Evolutionary conservation across 2,329 filamentous ascomycete species (phyloP).

Genomic region (Dactylonectria estremocensis): DNA sequence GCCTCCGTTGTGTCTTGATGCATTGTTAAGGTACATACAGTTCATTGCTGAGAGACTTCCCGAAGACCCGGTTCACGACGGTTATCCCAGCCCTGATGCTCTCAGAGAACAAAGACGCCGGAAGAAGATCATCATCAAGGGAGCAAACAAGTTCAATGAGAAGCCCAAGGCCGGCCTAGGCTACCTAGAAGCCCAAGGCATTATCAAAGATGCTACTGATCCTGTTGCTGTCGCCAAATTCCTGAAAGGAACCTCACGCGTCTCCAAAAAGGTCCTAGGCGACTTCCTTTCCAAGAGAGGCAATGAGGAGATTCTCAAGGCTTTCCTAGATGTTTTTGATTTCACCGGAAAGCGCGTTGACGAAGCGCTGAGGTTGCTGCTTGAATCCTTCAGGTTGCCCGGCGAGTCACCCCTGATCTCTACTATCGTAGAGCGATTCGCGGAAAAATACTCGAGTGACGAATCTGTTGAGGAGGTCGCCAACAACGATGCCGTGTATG

Average conservation of each 20-base stretch:
- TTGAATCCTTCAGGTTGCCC: conserved; percentile 93
- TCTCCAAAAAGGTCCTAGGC: conserved; percentile 92
- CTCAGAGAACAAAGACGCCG: conserved; percentile 81
- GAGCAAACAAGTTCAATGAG: conserved; percentile 94
- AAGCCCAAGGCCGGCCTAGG: conserved; percentile 91
- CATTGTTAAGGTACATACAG: conserved; percentile 90
- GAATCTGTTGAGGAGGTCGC: conserved; percentile 81
- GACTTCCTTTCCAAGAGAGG: conserved; percentile 94
- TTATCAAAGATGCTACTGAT: conserved; percentile 83
- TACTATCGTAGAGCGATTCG: conserved; percentile 89
- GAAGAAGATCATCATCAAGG: conserved; percentile 92
- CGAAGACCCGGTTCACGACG: conserved; percentile 74
- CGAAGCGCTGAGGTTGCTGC: conserved; percentile 87
- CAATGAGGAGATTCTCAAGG: conserved; percentile 87
- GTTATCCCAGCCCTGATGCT: conserved; percentile 74
- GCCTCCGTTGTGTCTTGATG: conserved; percentile 93
- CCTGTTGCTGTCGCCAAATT: conserved; percentile 88
- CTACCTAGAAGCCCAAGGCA: conserved; percentile 86
- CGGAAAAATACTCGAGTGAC: conserved; percentile 84
- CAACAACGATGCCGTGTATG: conserved; percentile 89
- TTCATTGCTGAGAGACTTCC: conserved; percentile 91
- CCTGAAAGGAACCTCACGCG: conserved; percentile 85
- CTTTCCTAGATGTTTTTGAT: conserved; percentile 90
- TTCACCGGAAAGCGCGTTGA: conserved; percentile 90
- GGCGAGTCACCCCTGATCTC: conserved; percentile 95